Evolutionary conservation across 306 rosid genomes (phyloP).

Genomic region (Acacia melanoxylon): DNA sequence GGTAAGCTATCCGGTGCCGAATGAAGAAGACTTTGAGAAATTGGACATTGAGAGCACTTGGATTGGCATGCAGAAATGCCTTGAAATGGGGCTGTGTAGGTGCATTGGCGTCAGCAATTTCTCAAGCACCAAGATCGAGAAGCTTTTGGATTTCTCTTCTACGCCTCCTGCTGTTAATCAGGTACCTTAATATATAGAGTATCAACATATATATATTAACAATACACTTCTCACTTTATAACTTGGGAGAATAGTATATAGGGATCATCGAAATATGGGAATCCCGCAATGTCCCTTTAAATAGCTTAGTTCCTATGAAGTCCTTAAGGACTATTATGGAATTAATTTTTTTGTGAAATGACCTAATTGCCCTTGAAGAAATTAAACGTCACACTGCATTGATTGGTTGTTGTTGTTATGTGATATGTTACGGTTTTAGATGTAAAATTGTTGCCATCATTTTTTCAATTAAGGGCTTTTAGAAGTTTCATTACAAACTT

Average conservation of each 20-base stretch:
- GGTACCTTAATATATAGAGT: conserved; percentile 31
- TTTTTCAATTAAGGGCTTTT: too few species aligned
- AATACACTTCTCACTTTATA: neutral
- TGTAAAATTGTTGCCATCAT: neutral
- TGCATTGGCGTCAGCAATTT: conserved; percentile 93
- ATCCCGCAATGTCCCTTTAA: too few species aligned
- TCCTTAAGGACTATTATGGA: neutral
- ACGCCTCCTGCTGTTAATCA: conserved; percentile 78
- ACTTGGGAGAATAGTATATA: too few species aligned
- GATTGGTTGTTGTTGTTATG: too few species aligned
- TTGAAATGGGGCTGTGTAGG: conserved; percentile 73
- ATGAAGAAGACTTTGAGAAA: conserved; percentile 73
- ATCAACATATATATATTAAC: too few species aligned
- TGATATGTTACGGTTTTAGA: neutral
- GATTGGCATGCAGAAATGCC: conserved; percentile 84
- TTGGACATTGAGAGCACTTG: conserved; percentile 72
- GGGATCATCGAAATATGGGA: too few species aligned
- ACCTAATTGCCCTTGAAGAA: neutral
- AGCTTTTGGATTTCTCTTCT: conserved; percentile 62
- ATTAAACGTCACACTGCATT: too few species aligned
- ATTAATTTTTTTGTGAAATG: neutral
- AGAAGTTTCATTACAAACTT: too few species aligned
- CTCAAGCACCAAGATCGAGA: conserved; percentile 62
- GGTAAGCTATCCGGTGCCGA: conserved; percentile 69
- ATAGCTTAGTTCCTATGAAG: neutral